Base-by-base conservation (phyloP, 2,329 filamentous ascomycete genomes). In the Pestalotiopsis sp. region DNA sequence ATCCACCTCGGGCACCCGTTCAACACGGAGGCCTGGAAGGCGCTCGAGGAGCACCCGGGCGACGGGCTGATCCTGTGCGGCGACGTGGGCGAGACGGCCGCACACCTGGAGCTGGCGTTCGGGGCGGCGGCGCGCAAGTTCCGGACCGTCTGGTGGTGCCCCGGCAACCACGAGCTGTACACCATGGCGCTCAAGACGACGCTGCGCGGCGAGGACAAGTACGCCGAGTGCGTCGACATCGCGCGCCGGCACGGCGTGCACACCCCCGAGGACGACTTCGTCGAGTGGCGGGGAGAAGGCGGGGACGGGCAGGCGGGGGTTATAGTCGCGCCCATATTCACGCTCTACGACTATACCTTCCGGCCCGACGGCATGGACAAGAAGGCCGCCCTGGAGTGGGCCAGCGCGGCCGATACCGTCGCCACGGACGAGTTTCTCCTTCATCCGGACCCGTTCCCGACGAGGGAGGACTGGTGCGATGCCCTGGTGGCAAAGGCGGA, bases 321-420 rank as follows among this genome's bases (percentile, higher is more conserved):
- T 4, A 69, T 89, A 49, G 81, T 89, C 55, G 85, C 84, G 39
- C 87, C 85, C 39, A 82, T 88, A 64, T 89, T 89, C 79, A 88
- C 87, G 0, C 79, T 89, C 14, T 89, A 89, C 79, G 87, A 89
- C 77, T 89, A 89, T 77, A 85, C 81, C 70, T 89, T 88, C 75
- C 80, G 86, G 0, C 87, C 87, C 0, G 79, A 76, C 2, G 72
- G 86, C 60, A 81, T 89, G 9, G 76, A 79, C 31, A 77, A 84
- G 49, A 85, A 85, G 68, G 76, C 80, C 23, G 86, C 86, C 1
- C 70, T 81, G 38, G 69, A 71, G 31, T 81, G 79, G 79, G 79
- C 79, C n/a, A 74, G 76, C 69, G 78, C 79, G 71, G 69, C 70
- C 41, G 77, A 79, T 69, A 79, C 75, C 14, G 75, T 77, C 2